Evolutionary conservation across 2,329 filamentous ascomycete genomes (phyloP), one percentile per base, ranked within the genome.

Genomic region (Claviceps arundinis): DNA sequence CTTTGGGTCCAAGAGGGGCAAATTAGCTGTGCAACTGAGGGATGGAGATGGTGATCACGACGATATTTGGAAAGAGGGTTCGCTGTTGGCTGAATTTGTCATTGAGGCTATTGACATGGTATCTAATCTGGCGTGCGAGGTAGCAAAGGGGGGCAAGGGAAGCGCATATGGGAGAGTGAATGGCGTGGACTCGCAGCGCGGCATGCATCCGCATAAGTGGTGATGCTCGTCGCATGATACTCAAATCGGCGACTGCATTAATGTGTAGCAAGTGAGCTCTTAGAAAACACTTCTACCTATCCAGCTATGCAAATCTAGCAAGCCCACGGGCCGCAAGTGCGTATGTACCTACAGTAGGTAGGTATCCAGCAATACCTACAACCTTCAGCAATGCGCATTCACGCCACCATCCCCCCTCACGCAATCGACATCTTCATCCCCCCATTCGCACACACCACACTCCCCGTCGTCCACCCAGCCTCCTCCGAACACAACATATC

Each of bases 381-480:
- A 34, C 30, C 9, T 34, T 34, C 1, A 34, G 9, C 9, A 34
- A 34, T 34, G 9, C 9, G 17, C 30, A 34, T 11, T 11, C 30
- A 34, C 30, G 9, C 30, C 30, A 34, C 3, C 2, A 30, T 30
- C 9, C 30, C 8, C 17, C 17, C 26, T 34, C 30, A 68, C 14
- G 65, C 64, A 55, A 65, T 65, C 19, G 62, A 64, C 65, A 69
- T 69, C 58, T 63, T 67, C 65, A 69, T 69, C 9, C 70, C 69
- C 3, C 84, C 84, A 59, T 87, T 87, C 14, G 82, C 82, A 65
- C 80, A 85, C n/a, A 87, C 73, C 37, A 86, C 77, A 61, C 78
- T 83, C 4, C 84, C 84, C 1, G 84, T 87, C 53, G 80, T 82
- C 82, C 83, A 87, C 2, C 73, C 77, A 41, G 73, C 74, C 64